phyloP scores from a whole-genome alignment of 176 grass and related monocot genomes.

The Stipa capillata region DNA sequence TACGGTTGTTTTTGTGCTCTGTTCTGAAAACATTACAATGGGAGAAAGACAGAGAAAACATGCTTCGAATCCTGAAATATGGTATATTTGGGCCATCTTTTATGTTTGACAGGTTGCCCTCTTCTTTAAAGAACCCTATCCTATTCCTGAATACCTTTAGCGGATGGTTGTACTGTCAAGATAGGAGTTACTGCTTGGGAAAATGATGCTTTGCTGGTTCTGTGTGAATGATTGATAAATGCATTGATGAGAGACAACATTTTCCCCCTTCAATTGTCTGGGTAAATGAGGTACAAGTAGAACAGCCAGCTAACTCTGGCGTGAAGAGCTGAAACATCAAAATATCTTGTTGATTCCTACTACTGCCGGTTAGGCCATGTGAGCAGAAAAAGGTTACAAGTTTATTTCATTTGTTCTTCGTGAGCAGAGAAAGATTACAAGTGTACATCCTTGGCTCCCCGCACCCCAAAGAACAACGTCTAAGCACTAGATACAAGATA shows the following conservation, averaged over 20 bases:
- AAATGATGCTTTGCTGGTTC: background rate
- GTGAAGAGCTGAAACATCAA: background rate
- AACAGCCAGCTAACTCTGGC: background rate
- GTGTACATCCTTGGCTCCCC: background rate
- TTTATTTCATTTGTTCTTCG: background rate
- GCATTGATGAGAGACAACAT: background rate
- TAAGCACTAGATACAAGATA: background rate
- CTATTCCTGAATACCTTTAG: background rate
- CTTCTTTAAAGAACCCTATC: background rate
- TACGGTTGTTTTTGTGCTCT: background rate
- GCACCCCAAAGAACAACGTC: background rate
- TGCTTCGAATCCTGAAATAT: background rate
- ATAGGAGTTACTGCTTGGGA: background rate
- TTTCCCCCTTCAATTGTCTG: background rate
- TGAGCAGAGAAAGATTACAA: background rate
- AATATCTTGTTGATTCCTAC: background rate
- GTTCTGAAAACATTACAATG: background rate
- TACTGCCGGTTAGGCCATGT: background rate
- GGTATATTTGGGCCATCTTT: background rate
- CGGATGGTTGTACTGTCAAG: background rate
- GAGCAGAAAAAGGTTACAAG: background rate
- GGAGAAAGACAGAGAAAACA: background rate
- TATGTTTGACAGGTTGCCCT: background rate
- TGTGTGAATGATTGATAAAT: background rate
- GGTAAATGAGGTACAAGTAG: background rate